phyloP scores from a whole-genome alignment of 306 rosid genomes.

The Ammopiptanthus mongolicus region DNA sequence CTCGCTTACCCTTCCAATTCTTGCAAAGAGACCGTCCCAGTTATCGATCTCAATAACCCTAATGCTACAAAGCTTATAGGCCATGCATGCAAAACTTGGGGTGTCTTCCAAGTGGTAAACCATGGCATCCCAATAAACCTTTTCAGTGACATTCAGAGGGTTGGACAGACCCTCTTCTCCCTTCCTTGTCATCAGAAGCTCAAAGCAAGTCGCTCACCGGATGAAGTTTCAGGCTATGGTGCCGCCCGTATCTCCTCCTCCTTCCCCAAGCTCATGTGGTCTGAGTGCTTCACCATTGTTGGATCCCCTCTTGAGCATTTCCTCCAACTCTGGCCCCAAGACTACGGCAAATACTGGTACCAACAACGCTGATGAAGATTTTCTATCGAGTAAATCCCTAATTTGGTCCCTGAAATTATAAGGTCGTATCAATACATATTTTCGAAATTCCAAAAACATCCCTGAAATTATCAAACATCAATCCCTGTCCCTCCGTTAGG shows the following conservation, averaged over 20 bases:
- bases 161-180: conserved; percentile 43
- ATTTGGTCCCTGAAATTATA: too few species aligned
- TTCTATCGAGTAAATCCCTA: too few species aligned
- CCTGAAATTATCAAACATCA: too few species aligned
- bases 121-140: conserved; percentile 52
- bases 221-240: conserved; percentile 69
- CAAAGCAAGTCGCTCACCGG: conserved; percentile 63
- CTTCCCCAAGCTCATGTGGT: conserved; percentile 88
- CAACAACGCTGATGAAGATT: too few species aligned
- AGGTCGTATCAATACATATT: too few species aligned
- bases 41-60: conserved; percentile 49
- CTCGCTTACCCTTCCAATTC: not conserved
- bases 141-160: conserved; percentile 34
- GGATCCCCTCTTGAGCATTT: conserved; percentile 72
- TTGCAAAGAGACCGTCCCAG: conserved; percentile 26
- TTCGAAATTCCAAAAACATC: too few species aligned
- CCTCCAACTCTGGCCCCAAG: conserved; percentile 72
- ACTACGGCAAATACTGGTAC: conserved; percentile 53
- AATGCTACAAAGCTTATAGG: conserved; percentile 44
- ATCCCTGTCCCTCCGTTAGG: too few species aligned
- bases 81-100: conserved; percentile 73
- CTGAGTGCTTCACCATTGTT: conserved; percentile 70
- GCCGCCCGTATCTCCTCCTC: conserved; percentile 66
- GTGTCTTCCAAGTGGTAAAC: conserved; percentile 60
- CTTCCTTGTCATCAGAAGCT: conserved; percentile 51